Conservation (phyloP, 345 rosid species). For the Aethionema arabicum region DNA sequence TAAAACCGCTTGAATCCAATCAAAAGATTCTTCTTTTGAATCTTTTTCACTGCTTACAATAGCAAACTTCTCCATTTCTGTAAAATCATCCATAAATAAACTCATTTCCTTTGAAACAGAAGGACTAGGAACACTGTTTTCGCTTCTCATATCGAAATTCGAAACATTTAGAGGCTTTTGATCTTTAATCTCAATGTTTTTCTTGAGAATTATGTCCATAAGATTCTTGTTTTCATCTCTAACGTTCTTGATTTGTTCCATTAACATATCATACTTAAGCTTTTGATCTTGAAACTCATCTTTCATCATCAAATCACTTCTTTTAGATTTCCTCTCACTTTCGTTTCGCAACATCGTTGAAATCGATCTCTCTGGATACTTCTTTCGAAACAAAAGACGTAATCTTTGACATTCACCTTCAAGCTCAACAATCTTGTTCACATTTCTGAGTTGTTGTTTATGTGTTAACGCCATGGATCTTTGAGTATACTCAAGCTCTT, state of each 20-base stretch:
- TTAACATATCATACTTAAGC: constrained; percentile 41
- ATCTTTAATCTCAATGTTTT: constrained; percentile 53
- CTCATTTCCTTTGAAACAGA: constrained; percentile 66
- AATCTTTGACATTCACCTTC: constrained; percentile 87
- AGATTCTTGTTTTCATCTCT: constrained; percentile 80
- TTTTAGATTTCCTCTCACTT: constrained; percentile 42
- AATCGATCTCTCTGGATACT: constrained; percentile 57
- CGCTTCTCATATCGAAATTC: constrained; percentile 46
- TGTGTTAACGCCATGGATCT: constrained; percentile 58
- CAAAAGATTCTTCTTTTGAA: constrained; percentile 49
- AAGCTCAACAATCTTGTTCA: constrained; percentile 61
- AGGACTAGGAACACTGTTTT: constrained; percentile 48
- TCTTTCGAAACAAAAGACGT: constrained; percentile 53
- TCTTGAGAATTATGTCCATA: constrained; percentile 56
- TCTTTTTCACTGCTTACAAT: constrained; percentile 52
- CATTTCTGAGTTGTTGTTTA: constrained; percentile 62
- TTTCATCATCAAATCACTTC: constrained; percentile 52
- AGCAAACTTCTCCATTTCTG: constrained; percentile 82
- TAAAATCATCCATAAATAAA: constrained; percentile 66
- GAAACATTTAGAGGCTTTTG: constrained; percentile 46
- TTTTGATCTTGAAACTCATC: constrained; percentile 50
- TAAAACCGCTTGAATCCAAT: constrained; percentile 93
- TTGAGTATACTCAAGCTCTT: constrained; percentile 74
- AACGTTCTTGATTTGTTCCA: constrained; percentile 53
- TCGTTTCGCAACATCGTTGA: constrained; percentile 52